Evolutionary conservation across 495 filamentous ascomycete species (phyloP), one percentile per base, ranked within the genome.

Genomic region (Daldinia loculata): DNA sequence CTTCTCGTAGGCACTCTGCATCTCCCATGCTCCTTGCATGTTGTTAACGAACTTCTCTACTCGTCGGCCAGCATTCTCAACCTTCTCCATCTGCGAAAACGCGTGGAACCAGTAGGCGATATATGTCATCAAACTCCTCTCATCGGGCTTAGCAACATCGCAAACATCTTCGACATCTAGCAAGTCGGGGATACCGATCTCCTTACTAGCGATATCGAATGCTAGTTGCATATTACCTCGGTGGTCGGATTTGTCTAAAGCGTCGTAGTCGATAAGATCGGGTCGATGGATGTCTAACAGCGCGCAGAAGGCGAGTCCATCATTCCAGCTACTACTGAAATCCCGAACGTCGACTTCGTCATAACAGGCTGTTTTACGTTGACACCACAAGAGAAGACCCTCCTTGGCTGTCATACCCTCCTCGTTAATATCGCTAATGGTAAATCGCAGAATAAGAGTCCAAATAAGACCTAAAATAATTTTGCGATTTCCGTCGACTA

Each of bases 91-190:
- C 76, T 98, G 94, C 24, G 94, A 97, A 75, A 99, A 99, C 64
- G 95, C 96, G 74, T 99, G 95, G 86, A 98, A 99, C 95, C 96
- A 99, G 80, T 98, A 98, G 66, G 95, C 95, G 71, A 99, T 98
- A 76, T 99, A 99, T 6, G 95, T 99, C 95, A 99, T 98, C 77
- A 99, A 85, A 71, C 92, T 95, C 64, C 93, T 91, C 79, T 99
- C 95, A 74, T 99, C 95, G 12, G 95, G 95, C 79, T 92, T 95
- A 11, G 93, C 88, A 14, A 99, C 95, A 78, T 98, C 95, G 79
- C 93, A 97, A 29, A 98, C 96, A 83, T 99, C 95, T 79, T 99
- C 95, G 3, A 98, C 95, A 77, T 99, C 95, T 32, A 99, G 87
- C 68, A 99, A 82, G 71, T 94, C 93, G 12, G 95, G 95, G 57